Base-by-base conservation (phyloP, 148 eudicot species). In the Dysphania ambrosioides region DNA sequence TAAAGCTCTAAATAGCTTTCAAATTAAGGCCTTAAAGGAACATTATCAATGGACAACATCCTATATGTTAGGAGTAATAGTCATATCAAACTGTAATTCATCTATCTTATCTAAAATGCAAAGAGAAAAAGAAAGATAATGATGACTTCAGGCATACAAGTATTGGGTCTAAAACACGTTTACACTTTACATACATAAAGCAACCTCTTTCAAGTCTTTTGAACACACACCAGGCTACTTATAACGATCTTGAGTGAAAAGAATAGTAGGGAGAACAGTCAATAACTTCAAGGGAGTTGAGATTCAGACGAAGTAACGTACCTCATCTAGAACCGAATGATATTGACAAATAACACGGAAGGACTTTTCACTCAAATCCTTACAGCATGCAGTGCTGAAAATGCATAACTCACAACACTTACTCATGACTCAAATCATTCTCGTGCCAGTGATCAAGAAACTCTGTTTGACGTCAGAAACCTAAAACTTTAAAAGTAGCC, bases 371-470 rank as follows among this genome's bases (percentile, higher is more conserved):
- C 31, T 1, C 47, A 29, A 67, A 40, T 41, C 53, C 31, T 67
- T 40, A 29, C 32, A 41, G 40, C 8, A 38, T 35, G 47, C 30
- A 63, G 67, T 36, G 69, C 69, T 23, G 47, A 66, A 4, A 32
- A 63, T 31, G 15, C 41, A 66, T 23, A 49, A 49, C 24, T 36
- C 24, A 32, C 58, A 53, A 51, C 60, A 53, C 62, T 29, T 36
- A 72, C 32, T 55, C 49, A 24, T 2, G 65, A 72, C 65, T 72
- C 55, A 34, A 34, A 72, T 59, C 75, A 72, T 58, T 30, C 41
- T 72, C 59, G 75, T 55, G 34, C 38, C 42, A 72, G 75, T 72
- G 75, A 72, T 72, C 66, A 23, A 72, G 30, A 2, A 58, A 56
- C 65, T 53, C 44, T 71, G 63, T 36, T 53, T 53, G 58, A 36